These are phyloP conservation scores for Brassica juncea DNA, from an alignment of 345 rosid species.

Conservation along the genomic window DNA sequence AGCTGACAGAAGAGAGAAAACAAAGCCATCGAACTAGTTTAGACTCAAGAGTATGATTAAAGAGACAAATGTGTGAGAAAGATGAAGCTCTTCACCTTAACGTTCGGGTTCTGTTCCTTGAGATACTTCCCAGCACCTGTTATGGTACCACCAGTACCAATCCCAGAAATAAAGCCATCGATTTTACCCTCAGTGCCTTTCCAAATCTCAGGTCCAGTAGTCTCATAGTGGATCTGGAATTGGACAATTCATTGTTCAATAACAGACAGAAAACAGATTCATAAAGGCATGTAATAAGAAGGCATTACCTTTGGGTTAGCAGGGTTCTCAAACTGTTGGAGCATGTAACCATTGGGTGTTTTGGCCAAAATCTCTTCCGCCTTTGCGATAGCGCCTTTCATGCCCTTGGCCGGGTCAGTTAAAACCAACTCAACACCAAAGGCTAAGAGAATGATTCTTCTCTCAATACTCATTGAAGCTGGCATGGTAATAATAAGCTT, in stretches of 20 bases:
- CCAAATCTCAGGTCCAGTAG: slow-evolving; percentile 97
- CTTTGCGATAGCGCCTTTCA: slow-evolving; percentile 2
- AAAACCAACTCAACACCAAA: slow-evolving; percentile 1
- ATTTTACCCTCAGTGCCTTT: slow-evolving; percentile 75
- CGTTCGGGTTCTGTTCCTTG: slow-evolving; percentile 69
- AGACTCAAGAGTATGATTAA: background rate
- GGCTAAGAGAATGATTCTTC: background rate
- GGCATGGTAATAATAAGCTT: background rate
- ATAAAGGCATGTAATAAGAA: background rate
- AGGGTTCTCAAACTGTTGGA: slow-evolving; percentile 4
- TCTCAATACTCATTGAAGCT: background rate
- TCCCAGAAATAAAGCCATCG: slow-evolving; percentile 85
- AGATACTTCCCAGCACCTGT: slow-evolving; percentile 89
- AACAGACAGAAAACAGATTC: slow-evolving; percentile 3
- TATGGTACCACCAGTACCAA: slow-evolving; percentile 94
- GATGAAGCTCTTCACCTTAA: slow-evolving; percentile 55
- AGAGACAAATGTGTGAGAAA: background rate
- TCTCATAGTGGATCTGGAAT: slow-evolving; percentile 76
- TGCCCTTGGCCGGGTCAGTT: background rate
- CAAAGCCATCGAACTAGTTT: background rate
- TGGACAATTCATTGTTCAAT: slow-evolving; percentile 4
- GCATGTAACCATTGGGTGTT: background rate
- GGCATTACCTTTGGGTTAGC: background rate
- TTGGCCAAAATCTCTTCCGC: background rate
- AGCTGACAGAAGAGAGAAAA: slow-evolving; percentile 47